These are phyloP conservation scores for Claviceps sorghi DNA, from an alignment of 2,329 filamentous ascomycete genomes.

Conservation along the genomic window DNA sequence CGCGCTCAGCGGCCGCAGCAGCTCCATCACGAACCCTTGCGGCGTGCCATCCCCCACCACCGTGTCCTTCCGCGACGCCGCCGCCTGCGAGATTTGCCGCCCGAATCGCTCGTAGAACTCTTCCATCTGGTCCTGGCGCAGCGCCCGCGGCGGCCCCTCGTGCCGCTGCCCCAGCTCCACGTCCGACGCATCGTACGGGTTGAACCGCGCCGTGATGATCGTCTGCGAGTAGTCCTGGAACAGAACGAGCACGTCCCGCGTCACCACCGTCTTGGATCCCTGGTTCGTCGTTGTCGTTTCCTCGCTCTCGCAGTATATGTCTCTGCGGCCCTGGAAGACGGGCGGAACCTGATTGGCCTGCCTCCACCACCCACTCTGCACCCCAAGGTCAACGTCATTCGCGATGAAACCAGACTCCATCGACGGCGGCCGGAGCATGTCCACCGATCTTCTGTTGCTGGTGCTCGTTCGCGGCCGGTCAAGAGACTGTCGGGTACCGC, in stretches of 20 bases:
- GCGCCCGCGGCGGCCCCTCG: constrained; percentile 62
- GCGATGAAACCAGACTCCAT: constrained; percentile 76
- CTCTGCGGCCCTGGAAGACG: constrained; percentile 64
- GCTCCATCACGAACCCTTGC: constrained; percentile 59
- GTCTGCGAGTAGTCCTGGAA: constrained; percentile 97
- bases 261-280: constrained; percentile 55
- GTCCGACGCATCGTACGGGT: constrained; percentile 57
- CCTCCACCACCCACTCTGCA: constrained; percentile 73
- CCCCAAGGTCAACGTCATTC: constrained; percentile 67
- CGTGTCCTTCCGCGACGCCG: constrained; percentile 57
- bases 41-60: constrained; percentile 76
- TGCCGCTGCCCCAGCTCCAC: constrained; percentile 73
- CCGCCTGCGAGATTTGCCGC: constrained; percentile 57
- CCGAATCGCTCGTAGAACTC: constrained; percentile 71
- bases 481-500: constrained; percentile 17
- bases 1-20: constrained; percentile 58
- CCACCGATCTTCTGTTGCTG: constrained; percentile 49
- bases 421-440: constrained; percentile 59
- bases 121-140: constrained; percentile 89
- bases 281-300: constrained; percentile 57
- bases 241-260: constrained; percentile 72
- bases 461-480: constrained; percentile 25
- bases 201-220: constrained; percentile 65
- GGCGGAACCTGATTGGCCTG: constrained; percentile 68
- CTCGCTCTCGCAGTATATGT: constrained; percentile 70